phyloP scores from a whole-genome alignment of 1,139 yeast genomes.

The Blastobotrys indianensis region DNA sequence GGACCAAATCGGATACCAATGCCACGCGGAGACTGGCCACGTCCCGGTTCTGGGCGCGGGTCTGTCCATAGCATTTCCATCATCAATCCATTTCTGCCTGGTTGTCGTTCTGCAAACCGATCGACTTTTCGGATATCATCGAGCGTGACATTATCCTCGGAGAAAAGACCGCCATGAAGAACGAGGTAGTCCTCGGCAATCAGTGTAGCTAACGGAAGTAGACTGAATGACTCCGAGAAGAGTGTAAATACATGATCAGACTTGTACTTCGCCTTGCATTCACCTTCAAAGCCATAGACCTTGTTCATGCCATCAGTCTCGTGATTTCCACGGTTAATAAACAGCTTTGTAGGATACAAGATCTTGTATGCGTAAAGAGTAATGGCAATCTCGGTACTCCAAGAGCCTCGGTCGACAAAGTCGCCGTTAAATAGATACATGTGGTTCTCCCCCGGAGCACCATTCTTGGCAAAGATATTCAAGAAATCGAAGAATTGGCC shows the following conservation, averaged over 20 bases:
- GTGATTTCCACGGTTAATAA: conserved; percentile 89
- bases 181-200: conserved; percentile 73
- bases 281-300: conserved; percentile 94
- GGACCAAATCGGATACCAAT: conserved; percentile 97
- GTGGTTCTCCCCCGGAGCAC: conserved; percentile 61
- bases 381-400: conserved; percentile 96
- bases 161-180: conserved; percentile 94
- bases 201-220: conserved; percentile 80
- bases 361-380: conserved; percentile 73
- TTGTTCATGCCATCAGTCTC: conserved; percentile 97
- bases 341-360: conserved; percentile 65
- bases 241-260: conserved; percentile 76
- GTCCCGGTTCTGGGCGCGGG: conserved; percentile 74
- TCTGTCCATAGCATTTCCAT: conserved; percentile 98
- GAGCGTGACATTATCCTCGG: conserved; percentile 64
- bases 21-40: conserved; percentile 89
- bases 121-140: conserved; percentile 69
- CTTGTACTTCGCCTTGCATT: conserved; percentile 78
- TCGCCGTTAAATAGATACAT: conserved; percentile 90
- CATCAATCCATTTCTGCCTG: conserved; percentile 85
- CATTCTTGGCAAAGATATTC: conserved; percentile 69
- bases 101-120: conserved; percentile 65
- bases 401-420: conserved; percentile 95
- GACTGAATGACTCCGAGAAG: conserved; percentile 81
- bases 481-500: conserved; percentile 92